Base-by-base conservation (phyloP, 176 grass and related monocot genomes). In the Ampelocalamus luodianensis region DNA sequence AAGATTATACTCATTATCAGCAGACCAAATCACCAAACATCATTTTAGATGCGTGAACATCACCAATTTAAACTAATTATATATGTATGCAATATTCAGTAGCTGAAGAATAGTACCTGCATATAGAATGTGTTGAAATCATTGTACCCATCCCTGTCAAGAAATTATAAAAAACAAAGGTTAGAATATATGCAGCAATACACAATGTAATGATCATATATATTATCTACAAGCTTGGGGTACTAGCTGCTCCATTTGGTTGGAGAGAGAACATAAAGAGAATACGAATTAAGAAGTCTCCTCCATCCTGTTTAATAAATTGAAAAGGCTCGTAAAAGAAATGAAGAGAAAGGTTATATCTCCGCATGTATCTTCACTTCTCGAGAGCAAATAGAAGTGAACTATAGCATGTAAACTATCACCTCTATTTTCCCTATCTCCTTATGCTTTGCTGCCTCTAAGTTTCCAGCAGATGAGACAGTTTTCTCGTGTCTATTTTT, bases 71-170 rank as follows among this genome's bases (percentile, higher is more conserved):
- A 79, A 44, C 6, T 32, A 68, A 51, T 10, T 40, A 59, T 58
- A 42, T 51, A 59, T 16, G 24, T 20, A 66, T 83, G 84, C 27
- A 79, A 68, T 62, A 82, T 72, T 77, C 32, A 62, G 68, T 43
- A 74, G 60, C 32, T 74, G 46, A 83, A 85, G 45, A 78, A 65
- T 85, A 79, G 79, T 72, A 96, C 96, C 96, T 99, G 96, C 90
- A 99, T 92, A 78, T 99, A 99, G 90, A 94, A 94, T 77, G 96
- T 99, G 80, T 99, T 99, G 93, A 99, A 99, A 87, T 99, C 96
- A 60, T 99, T 99, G 82, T 99, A 99, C 56, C 96, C 96, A 45
- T 99, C 96, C 91, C 96, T 99, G 86, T 14, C 56, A 82, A 87
- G 60, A 68, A 91, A 87, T 67, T 58, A 65, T 64, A 82, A 76